A percentile compares a stretch with the other conserved stretches of the same genome.
Conservation (phyloP, 2,329 filamentous ascomycete genomes). For the Penicillium olsonii region DNA sequence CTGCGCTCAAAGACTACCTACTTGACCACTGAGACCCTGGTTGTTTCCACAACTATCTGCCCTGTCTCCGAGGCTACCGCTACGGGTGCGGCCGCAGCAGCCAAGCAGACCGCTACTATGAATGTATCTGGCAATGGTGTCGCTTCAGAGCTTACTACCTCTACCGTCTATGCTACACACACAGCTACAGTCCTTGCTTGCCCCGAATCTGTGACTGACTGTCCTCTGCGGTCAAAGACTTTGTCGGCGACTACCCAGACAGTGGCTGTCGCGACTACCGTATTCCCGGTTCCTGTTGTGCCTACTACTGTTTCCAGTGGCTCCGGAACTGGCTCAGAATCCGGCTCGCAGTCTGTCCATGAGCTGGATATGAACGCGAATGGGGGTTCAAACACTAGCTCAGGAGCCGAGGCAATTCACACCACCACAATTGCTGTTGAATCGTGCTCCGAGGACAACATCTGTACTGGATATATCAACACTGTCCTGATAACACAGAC, state of each 20-base stretch:
- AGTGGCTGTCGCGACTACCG: constrained; percentile 24
- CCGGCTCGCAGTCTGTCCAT: not conserved
- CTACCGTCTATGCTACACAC: constrained; percentile 25
- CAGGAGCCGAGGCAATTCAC: not conserved
- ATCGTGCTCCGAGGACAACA: constrained; percentile 1
- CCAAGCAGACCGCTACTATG: not conserved
- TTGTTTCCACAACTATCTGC: constrained; percentile 24
- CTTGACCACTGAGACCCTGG: constrained; percentile 25
- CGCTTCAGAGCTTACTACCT: constrained; percentile 16
- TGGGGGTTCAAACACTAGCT: not conserved
- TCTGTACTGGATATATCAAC: not conserved
- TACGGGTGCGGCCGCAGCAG: not conserved
- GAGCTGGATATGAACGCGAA: not conserved
- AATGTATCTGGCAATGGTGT: not conserved
- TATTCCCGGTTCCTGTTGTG: constrained; percentile 20
- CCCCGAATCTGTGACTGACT: constrained; percentile 28
- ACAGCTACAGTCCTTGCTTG: constrained; percentile 30
- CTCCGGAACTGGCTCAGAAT: not conserved
- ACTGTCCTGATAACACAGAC: constrained; percentile 2
- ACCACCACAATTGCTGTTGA: not conserved
- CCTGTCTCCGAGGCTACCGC: constrained; percentile 14
- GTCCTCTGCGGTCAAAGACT: constrained; percentile 22
- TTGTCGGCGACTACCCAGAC: constrained; percentile 23
- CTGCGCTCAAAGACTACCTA: constrained; percentile 15
- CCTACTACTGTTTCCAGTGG: not conserved